Conservation (phyloP, 805 yeast genomes). For the Saccharomycopsis javanensis region DNA sequence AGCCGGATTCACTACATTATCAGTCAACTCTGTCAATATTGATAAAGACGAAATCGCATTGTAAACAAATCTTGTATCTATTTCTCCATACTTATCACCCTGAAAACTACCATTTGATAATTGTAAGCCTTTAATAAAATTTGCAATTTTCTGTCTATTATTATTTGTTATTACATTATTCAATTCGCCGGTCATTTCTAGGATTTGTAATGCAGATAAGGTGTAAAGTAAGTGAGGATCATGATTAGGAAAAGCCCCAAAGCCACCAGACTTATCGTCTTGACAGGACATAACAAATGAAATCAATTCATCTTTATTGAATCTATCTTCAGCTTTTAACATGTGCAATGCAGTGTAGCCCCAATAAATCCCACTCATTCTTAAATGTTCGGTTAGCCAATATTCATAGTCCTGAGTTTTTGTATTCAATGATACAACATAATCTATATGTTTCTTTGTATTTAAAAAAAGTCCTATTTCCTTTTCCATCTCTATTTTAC, state of each 20-base stretch:
- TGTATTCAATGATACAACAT: slow-evolving; percentile 45
- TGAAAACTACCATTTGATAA: slow-evolving; percentile 59
- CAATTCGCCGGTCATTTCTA: slow-evolving; percentile 55
- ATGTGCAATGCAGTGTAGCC: slow-evolving; percentile 70
- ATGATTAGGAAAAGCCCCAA: slow-evolving; percentile 82
- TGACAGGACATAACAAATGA: slow-evolving; percentile 44
- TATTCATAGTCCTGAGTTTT: slow-evolving; percentile 58
- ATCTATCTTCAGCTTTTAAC: slow-evolving; percentile 44
- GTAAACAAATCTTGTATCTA: slow-evolving; percentile 86
- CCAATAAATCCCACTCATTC: slow-evolving; percentile 94
- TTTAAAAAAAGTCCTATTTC: neutral
- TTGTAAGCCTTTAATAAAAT: slow-evolving; percentile 31
- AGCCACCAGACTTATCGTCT: slow-evolving; percentile 55
- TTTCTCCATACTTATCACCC: slow-evolving; percentile 89
- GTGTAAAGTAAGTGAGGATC: slow-evolving; percentile 85
- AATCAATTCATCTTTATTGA: slow-evolving; percentile 53
- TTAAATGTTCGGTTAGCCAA: slow-evolving; percentile 83
- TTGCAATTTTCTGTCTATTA: slow-evolving; percentile 28
- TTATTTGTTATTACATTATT: slow-evolving; percentile 29
- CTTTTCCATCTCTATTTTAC: neutral
- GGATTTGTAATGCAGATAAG: slow-evolving; percentile 74
- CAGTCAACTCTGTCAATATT: slow-evolving; percentile 52
- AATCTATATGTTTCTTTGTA: slow-evolving; percentile 44
- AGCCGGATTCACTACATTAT: slow-evolving; percentile 48
- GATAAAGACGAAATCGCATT: slow-evolving; percentile 68